Base-by-base conservation (phyloP, 345 rosid species). In the Heritiera littoralis region DNA sequence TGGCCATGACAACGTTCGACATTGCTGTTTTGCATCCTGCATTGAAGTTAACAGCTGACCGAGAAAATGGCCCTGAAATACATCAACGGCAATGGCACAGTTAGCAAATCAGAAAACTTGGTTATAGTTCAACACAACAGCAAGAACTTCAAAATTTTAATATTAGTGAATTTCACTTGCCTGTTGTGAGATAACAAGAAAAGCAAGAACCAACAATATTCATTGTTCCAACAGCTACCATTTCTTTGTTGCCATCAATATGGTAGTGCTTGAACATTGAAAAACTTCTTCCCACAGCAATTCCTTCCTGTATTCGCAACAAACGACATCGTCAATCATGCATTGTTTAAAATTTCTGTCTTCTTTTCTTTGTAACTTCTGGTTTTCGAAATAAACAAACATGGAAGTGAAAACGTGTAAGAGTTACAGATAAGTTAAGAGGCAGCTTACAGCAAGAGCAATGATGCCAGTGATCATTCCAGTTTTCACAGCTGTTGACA, bases 221-320 rank as follows among this genome's bases (percentile, higher is more conserved):
- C 98, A 93, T 94, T 82, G 88, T 78, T 64, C 98, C 98, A 71
- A 94, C 77, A 15, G 98, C 98, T 9, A 94, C 92, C 98, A 93
- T 94, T 84, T 94, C 98, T 84, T 94, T 94, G 88, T 94, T 93
- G 5, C 98, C 98, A 82, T 94, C 98, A 28, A 94, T 88, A 76
- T 92, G 88, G 87, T 94, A 94, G 69, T 93, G 89, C 89, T 93
- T 94, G 84, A 88, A 89, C 98, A 93, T 86, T 18, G 98, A 90
- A 72, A 94, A 94, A 76, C 98, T 94, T 84, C 98, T 89, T 15
- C 98, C 98, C 4, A 94, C 98, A 4, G 98, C 98, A 80, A 94
- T 93, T 35, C 98, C 98, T 87, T 94, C 98, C 98, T 93, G 91
- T 32, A 48, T n/a, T 23, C n/a, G 60, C 18, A 63, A 4, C 9